phyloP scores from a whole-genome alignment of 2,329 filamentous ascomycete species.

The Diplodia corticola region DNA sequence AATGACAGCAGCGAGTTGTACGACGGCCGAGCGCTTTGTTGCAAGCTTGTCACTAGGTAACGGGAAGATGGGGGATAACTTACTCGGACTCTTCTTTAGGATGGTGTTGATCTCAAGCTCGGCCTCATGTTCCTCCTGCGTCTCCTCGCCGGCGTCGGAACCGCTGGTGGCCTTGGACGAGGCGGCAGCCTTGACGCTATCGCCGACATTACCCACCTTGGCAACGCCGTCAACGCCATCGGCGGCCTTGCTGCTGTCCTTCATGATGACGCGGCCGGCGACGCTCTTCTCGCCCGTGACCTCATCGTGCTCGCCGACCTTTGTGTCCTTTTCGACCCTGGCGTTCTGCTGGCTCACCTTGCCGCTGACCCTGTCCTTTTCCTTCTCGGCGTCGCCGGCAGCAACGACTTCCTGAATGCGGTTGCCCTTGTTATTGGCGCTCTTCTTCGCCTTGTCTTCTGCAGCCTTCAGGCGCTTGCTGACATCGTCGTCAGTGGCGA shows the following conservation, averaged over 20 bases:
- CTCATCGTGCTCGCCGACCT: constrained; percentile 25
- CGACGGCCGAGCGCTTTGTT: constrained; percentile 32
- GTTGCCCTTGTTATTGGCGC: constrained; percentile 65
- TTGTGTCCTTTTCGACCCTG: constrained; percentile 24
- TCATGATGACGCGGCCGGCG: constrained; percentile 57
- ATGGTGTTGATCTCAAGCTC: constrained; percentile 75
- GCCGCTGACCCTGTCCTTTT: constrained; percentile 24
- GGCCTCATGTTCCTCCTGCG: constrained; percentile 62
- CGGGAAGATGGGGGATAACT: constrained; percentile 6
- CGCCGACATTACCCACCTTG: constrained; percentile 41
- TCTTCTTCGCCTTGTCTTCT: constrained; percentile 67
- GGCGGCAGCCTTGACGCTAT: constrained; percentile 38
- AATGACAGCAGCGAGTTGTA: neutral
- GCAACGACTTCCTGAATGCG: constrained; percentile 43
- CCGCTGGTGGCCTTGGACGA: constrained; percentile 27
- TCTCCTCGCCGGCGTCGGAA: constrained; percentile 40
- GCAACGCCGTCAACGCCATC: constrained; percentile 44
- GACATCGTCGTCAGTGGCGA: constrained; percentile 56
- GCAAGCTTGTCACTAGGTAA: neutral
- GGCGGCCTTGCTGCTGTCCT: constrained; percentile 37
- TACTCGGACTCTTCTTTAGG: constrained; percentile 81
- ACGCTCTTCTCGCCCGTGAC: constrained; percentile 49
- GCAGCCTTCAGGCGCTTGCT: constrained; percentile 65
- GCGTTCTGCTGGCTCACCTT: constrained; percentile 19
- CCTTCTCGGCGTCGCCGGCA: constrained; percentile 30